Percentiles rank a stretch among this genome's conserved stretches.
Conservation (phyloP, 352 stramenopile species). For the Pythium plurisporium region DNA sequence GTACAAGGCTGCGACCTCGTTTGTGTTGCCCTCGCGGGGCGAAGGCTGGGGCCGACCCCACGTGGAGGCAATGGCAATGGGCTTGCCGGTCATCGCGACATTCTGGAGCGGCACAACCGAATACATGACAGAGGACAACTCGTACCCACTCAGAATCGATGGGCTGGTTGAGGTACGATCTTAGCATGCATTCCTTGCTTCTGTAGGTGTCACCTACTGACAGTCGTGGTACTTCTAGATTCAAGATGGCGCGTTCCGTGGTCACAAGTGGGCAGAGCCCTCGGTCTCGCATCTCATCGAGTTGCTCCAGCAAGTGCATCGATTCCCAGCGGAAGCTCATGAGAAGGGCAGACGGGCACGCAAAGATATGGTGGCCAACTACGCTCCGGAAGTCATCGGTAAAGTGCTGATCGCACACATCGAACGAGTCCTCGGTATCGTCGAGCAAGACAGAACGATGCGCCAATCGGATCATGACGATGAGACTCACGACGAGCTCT, state of each 20-base stretch:
- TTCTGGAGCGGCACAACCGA: constrained; percentile 90
- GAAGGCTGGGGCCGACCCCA: constrained; percentile 93
- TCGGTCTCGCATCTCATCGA: constrained; percentile 66
- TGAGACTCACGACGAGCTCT: constrained; percentile 50
- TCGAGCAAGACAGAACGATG: constrained; percentile 16
- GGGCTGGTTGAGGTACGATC: constrained; percentile 61
- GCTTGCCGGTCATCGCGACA: constrained; percentile 85
- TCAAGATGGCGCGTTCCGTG: constrained; percentile 66
- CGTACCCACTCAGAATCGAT: constrained; percentile 75
- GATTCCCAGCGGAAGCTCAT: constrained; percentile 56
- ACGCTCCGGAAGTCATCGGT: constrained; percentile 71
- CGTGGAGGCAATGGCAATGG: constrained; percentile 93
- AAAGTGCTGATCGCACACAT: constrained; percentile 61
- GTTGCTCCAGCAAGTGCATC: constrained; percentile 53
- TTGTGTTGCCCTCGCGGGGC: constrained; percentile 90
- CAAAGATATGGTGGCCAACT: constrained; percentile 80
- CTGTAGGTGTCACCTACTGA: neutral
- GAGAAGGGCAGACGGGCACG: constrained; percentile 68
- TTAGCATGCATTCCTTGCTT: no score
- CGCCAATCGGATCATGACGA: neutral
- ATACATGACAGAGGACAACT: constrained; percentile 87
- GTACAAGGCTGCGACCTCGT: constrained; percentile 76
- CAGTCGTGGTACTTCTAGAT: constrained; percentile 40
- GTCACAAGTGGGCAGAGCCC: constrained; percentile 85
- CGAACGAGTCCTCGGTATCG: constrained; percentile 49